Base-by-base conservation (phyloP, 2,329 filamentous ascomycete species). In the Pyricularia sp. region DNA sequence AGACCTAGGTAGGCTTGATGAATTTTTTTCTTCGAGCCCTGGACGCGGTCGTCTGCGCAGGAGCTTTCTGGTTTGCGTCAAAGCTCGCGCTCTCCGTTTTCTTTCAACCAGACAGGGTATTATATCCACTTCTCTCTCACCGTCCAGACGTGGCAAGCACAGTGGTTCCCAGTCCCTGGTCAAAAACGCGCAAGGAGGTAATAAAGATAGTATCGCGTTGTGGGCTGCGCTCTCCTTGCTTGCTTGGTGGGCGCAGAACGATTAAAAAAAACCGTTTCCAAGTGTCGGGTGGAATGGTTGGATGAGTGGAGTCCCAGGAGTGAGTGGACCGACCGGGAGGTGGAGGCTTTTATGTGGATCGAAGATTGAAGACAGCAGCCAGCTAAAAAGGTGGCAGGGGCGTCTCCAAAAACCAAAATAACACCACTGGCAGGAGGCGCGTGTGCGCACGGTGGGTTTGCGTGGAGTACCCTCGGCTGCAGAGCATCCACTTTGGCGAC, bases 311-410 rank as follows among this genome's bases (percentile, higher is more conserved):
- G 66, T 64, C 55, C 50, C 64, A 64, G 65, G 36, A 50, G 33
- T 25, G 42, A 66, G 66, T 68, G 66, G 66, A 68, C 66, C 66
- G 66, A 50, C 66, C 66, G 66, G 66, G 66, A 68, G 42, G 58
- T 68, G 66, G 66, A 59, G 61, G 66, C 59, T 42, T 61, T 68
- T 68, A 68, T 68, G 66, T 68, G 66, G 66, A 68, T 64, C 66
- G 58, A 50, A 50, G 42, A 68, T 58, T 58, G 36, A 42, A 31
- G 65, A 31, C 55, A 68, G 55, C 55, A 64, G 58, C 55, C 66
- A 68, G 58, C 66, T 42, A 68, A 42, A 66, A 66, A 66, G 25
- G 42, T 61, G 66, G 66, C 58, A 61, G 58, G 58, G 58, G 58
- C 58, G 58, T 61, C 55, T 23, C 55, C 55, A 58, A 58, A 58